Conservation (phyloP, 2,329 filamentous ascomycete species). For the Cladosporium sp. region DNA sequence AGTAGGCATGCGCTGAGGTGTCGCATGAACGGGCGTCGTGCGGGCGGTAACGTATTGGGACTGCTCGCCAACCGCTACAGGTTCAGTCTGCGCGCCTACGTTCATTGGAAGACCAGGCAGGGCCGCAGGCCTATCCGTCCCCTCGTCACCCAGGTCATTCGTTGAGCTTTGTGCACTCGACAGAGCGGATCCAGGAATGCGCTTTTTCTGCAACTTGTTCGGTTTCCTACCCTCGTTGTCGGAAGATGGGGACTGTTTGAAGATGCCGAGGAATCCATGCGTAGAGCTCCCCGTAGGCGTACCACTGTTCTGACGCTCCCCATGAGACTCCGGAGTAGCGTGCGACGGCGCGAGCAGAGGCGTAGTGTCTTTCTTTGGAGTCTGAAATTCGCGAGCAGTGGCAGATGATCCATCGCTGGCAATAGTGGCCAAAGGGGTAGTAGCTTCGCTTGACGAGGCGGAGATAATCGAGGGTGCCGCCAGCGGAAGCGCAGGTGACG, state of each 20-base stretch:
- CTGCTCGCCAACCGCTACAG: conserved; percentile 26
- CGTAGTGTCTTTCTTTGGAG: conserved; percentile 30
- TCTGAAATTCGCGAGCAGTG: conserved; percentile 24
- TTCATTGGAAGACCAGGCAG: conserved; percentile 1
- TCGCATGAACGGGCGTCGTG: conserved; percentile 59
- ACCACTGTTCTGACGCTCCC: conserved; percentile 17
- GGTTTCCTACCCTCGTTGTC: conserved; percentile 56
- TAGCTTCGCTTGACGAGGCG: conserved; percentile 35
- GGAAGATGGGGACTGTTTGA: conserved; percentile 61
- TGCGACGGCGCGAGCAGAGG: conserved; percentile 30
- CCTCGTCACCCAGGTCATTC: conserved; percentile 51
- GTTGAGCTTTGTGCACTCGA: conserved; percentile 88
- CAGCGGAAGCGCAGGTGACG: conserved; percentile 25
- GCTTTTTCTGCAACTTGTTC: conserved; percentile 88
- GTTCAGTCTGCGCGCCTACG: conserved; percentile 7
- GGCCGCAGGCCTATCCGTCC: conserved; percentile 14
- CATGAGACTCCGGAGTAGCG: conserved; percentile 12
- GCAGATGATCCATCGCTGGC: conserved; percentile 26
- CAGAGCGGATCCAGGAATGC: conserved; percentile 68
- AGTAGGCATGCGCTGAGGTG: conserved; percentile 67
- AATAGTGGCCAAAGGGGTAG: conserved; percentile 28
- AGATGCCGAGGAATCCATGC: conserved; percentile 54
- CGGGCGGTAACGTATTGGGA: conserved; percentile 36
- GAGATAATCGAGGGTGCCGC: conserved; percentile 34
- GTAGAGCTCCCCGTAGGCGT: conserved; percentile 24